Conservation (phyloP, 1,284 basidiomycete species). For the Tremellales sp. region DNA sequence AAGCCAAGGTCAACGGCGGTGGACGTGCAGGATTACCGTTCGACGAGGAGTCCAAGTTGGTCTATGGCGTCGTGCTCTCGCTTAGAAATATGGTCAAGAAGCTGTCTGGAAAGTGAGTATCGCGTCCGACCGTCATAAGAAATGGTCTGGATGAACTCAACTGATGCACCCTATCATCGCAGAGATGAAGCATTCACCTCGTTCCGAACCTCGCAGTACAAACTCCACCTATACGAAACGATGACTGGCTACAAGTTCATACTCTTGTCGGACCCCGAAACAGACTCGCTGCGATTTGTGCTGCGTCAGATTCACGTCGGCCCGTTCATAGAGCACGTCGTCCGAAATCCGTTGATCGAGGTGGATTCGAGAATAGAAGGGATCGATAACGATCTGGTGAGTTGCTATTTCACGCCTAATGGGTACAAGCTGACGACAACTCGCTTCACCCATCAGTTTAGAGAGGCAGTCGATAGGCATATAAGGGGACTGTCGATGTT, state of each 20-base stretch:
- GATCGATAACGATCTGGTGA: conserved; percentile 72
- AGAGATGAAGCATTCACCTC: conserved; percentile 88
- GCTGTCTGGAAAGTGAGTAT: conserved; percentile 69
- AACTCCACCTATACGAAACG: conserved; percentile 89
- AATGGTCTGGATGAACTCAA: neutral
- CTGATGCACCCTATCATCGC: conserved; percentile 5
- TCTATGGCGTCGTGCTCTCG: conserved; percentile 92
- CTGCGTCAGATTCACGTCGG: conserved; percentile 87
- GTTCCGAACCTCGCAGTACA: conserved; percentile 89
- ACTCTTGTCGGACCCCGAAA: conserved; percentile 80
- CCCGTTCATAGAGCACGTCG: conserved; percentile 89
- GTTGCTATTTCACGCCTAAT: conserved; percentile 11
- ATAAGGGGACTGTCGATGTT: conserved; percentile 52
- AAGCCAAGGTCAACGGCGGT: neutral
- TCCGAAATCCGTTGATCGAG: conserved; percentile 78
- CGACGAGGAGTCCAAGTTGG: conserved; percentile 95
- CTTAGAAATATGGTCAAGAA: conserved; percentile 94
- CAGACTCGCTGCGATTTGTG: conserved; percentile 76
- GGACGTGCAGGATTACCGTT: conserved; percentile 62
- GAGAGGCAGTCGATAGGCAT: conserved; percentile 72
- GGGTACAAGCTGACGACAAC: neutral
- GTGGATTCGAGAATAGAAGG: conserved; percentile 77
- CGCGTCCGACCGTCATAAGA: neutral
- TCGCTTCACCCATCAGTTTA: conserved; percentile 56
- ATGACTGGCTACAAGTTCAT: conserved; percentile 91